Base-by-base conservation (phyloP, 108 stramenopile genomes). In the Stephanodiscus triporus region DNA sequence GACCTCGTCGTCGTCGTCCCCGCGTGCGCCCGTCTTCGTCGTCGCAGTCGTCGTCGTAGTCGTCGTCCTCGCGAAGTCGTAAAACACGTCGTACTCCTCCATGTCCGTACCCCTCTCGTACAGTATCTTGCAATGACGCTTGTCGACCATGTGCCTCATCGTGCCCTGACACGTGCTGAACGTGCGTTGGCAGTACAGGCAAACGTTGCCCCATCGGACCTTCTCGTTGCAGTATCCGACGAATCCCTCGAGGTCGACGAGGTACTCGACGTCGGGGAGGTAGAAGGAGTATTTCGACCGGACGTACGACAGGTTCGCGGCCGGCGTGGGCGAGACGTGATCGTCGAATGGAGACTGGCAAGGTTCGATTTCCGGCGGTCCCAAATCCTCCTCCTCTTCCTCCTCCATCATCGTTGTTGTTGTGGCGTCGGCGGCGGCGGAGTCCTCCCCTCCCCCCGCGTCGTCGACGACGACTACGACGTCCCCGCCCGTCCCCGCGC, bases 81-180 rank as follows among this genome's bases (percentile, higher is more conserved):
- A 99, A 86, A 98, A 99, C n/a, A 91, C 89, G 47, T 90, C 93
- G 64, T 93, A 93, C 66, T 99, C 98, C 40, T 97, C 95, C 84
- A 93, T 77, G 78, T 96, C 96, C 9, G 90, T 86, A 26, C 91
- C 88, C 42, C 84, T 80, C 83, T 98, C 96, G 68, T 99, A 99
- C 45, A 78, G 60, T 9, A 99, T 73, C 78, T 96, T 96, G 58
- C 91, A 89, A 77, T 99, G 98, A 45, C 77, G 64, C 63, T 86
- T 92, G 73, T 77, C 84, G 38, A 81, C 81, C 97, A 96, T 94
- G 80, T 95, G 91, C 62, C 86, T 80, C 83, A 89, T 85, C 72
- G 93, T 94, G 1, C 84, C 93, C 57, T 86, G 83, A 68, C 68
- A 82, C 17, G 30, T 42, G 7, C 84, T 72, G 72, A 97, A 97